Evolutionary conservation across 495 filamentous ascomycete genomes (phyloP), one percentile per base, ranked within the genome.

Genomic region (Penicillium ochrochloron): DNA sequence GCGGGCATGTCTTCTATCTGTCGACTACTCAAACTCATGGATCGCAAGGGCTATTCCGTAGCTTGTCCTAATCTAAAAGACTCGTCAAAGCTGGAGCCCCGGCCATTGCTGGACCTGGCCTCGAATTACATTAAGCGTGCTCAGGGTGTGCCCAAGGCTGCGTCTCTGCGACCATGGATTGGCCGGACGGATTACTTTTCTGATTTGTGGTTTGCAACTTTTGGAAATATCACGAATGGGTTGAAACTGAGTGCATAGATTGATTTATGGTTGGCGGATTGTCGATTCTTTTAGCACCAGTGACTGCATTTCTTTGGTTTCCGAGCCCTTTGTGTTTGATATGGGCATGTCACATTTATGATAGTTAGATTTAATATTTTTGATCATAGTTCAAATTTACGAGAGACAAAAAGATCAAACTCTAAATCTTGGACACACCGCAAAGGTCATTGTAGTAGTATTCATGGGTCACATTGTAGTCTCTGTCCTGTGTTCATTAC

Each of bases 1-100:
- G 67, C 69, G 15, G 70, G 70, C 15, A 69, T 70, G 5, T 55
- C 59, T 4, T 55, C 71, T 11, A 52, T 78, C 53, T 71, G 72
- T 23, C 68, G 77, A 11, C 34, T 65, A 19, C n/a, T 59, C 33
- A 52, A 51, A 12, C 35, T 46, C 17, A 63, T 63, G 61, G 17
- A 56, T 3, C 15, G 33, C 27, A 54, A 57, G 41, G 52, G 48
- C 19, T 29, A 62, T n/a, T 21, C 34, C 17, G 35, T 41, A 5
- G 35, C 35, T 19, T n/a, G 33, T 23, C 55, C 55, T 5, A 57
- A 11, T 39, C 14, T 57, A 0, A 42, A 29, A 29, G 35, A 37
- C 19, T 19, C 55, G 15, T 31, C 48, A 17, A 52, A 52, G 5
- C 27, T 41, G 35, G 35, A 41, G 14, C 55, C 15, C 14, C 35